A percentile compares a stretch with the other conserved stretches of the same genome.
Conservation (phyloP, 1,284 basidiomycete species). For the Phylloboletellus chloephorus region DNA sequence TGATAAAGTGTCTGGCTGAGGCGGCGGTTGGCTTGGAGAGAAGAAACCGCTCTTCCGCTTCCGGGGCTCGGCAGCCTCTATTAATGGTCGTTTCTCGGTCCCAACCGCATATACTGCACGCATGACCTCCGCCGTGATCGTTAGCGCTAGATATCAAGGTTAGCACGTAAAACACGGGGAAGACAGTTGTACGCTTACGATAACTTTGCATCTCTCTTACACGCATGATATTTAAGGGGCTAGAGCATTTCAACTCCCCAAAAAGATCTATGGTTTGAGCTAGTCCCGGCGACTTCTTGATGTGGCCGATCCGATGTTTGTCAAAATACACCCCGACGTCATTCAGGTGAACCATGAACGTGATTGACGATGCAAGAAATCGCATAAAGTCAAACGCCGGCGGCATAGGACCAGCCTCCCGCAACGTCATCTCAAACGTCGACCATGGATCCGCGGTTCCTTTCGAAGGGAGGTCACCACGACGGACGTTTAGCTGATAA, state of each 20-base stretch:
- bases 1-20: too few species aligned
- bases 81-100: background rate
- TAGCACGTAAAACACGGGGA: background rate
- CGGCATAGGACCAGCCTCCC: conserved; percentile 81
- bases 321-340: conserved; percentile 77
- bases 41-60: too few species aligned
- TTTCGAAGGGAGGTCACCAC: conserved; percentile 50
- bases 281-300: conserved; percentile 64
- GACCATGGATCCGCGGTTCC: conserved; percentile 60
- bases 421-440: conserved; percentile 81
- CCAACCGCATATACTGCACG: background rate
- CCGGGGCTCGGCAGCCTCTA: background rate
- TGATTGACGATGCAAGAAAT: conserved; percentile 87
- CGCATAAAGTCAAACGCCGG: conserved; percentile 79
- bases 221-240: conserved; percentile 54
- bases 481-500: conserved; percentile 38
- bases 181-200: background rate
- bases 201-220: conserved; percentile 1
- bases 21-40: background rate
- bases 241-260: conserved; percentile 39
- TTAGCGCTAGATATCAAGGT: conserved; percentile 3
- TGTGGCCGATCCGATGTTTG: conserved; percentile 64
- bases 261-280: conserved; percentile 52
- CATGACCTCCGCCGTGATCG: conserved; percentile 3
- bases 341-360: conserved; percentile 81